phyloP scores from a whole-genome alignment of 1,139 yeast species.

The Yamadazyma buinensis region DNA sequence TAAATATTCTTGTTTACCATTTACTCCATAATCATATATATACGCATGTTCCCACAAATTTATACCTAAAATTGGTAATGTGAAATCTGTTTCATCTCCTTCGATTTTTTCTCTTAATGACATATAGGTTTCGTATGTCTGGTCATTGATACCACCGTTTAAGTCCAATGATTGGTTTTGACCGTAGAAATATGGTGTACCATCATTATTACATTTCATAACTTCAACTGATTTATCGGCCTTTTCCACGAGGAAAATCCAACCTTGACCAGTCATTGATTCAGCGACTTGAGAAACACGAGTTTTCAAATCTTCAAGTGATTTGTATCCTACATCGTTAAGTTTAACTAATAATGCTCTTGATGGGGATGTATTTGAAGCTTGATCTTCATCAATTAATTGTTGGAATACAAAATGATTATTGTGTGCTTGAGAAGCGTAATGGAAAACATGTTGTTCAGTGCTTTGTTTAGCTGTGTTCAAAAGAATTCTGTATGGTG shows the following conservation, averaged over 20 bases:
- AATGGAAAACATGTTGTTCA: slow-evolving; percentile 72
- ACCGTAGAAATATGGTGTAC: slow-evolving; percentile 81
- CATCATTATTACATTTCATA: slow-evolving; percentile 73
- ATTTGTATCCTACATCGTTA: slow-evolving; percentile 32
- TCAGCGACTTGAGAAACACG: slow-evolving; percentile 56
- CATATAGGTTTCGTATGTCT: slow-evolving; percentile 46
- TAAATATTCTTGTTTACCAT: slow-evolving; percentile 70
- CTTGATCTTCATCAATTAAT: slow-evolving; percentile 36
- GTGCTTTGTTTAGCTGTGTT: slow-evolving; percentile 69
- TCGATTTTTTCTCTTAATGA: slow-evolving; percentile 44
- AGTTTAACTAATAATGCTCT: slow-evolving; percentile 44
- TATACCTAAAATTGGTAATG: slow-evolving; percentile 74
- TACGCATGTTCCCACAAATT: slow-evolving; percentile 90
- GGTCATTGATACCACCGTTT: slow-evolving; percentile 62
- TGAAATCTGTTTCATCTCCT: slow-evolving; percentile 54
- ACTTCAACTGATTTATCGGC: slow-evolving; percentile 63
- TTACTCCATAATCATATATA: slow-evolving; percentile 76
- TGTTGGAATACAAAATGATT: slow-evolving; percentile 86
- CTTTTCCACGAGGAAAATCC: slow-evolving; percentile 82
- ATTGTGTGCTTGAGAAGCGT: slow-evolving; percentile 89
- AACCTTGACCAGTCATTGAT: slow-evolving; percentile 66
- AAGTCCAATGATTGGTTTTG: slow-evolving; percentile 75
- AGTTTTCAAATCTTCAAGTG: slow-evolving; percentile 51
- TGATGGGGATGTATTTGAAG: slow-evolving; percentile 42
- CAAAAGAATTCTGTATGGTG: slow-evolving; percentile 73